Evolutionary conservation across 2,329 filamentous ascomycete genomes (phyloP).

Genomic region (Phialophora verrucosa): DNA sequence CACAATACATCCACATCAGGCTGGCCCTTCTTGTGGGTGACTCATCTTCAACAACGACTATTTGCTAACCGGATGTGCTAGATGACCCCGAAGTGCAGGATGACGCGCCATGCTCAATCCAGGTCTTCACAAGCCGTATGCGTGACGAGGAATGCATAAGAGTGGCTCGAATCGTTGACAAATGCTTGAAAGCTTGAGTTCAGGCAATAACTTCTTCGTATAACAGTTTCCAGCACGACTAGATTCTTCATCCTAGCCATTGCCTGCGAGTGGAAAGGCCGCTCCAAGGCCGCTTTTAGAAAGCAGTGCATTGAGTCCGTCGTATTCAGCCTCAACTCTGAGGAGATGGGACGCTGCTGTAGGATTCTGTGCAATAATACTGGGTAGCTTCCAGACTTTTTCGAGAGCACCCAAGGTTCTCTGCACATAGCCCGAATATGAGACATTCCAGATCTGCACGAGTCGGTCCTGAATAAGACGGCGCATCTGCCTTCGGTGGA

Average conservation of each 20-base stretch:
- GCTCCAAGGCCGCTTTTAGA: constrained; percentile 26
- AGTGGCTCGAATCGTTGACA: constrained; percentile 41
- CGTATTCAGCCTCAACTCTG: constrained; percentile 18
- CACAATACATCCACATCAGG: constrained; percentile 26
- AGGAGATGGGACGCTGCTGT: background rate
- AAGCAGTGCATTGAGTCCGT: constrained; percentile 32
- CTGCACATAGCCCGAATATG: constrained; percentile 33
- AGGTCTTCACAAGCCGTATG: constrained; percentile 42
- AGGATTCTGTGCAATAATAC: constrained; percentile 6
- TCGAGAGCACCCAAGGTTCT: constrained; percentile 25
- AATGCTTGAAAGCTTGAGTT: constrained; percentile 34
- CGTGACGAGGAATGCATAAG: constrained; percentile 43
- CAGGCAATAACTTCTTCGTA: background rate
- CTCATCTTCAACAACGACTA: background rate
- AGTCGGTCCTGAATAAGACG: constrained; percentile 25
- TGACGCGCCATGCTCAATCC: constrained; percentile 42
- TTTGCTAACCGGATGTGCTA: constrained; percentile 15
- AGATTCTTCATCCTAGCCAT: constrained; percentile 6
- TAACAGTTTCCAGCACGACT: background rate
- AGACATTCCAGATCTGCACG: constrained; percentile 32
- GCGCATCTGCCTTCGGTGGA: constrained; percentile 20
- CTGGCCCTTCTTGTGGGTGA: constrained; percentile 38
- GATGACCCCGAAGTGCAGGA: constrained; percentile 40
- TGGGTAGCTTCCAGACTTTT: constrained; percentile 31
- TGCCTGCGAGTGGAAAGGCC: constrained; percentile 1